These are phyloP conservation scores for Rhamnella rubrinervis DNA, from an alignment of 331 rosid genomes.

Conservation along the genomic window DNA sequence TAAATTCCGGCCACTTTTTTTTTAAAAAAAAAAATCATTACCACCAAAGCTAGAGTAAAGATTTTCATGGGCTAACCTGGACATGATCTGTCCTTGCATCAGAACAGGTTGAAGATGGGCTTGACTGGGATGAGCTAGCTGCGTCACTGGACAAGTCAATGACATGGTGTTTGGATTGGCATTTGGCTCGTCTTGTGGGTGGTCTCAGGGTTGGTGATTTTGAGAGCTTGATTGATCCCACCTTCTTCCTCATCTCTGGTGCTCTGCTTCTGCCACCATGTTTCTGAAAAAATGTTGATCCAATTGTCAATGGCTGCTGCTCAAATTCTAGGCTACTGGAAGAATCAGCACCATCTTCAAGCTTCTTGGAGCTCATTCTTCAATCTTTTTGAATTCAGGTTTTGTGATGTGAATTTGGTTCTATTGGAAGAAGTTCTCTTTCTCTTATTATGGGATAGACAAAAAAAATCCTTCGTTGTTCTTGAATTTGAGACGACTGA, in stretches of 20 bases:
- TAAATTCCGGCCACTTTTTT: background rate
- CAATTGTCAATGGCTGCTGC: constrained; percentile 25
- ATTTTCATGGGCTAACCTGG: constrained; percentile 45
- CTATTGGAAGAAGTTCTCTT: background rate
- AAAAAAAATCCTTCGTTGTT: no score
- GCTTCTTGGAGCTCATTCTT: constrained; percentile 24
- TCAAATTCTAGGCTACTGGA: constrained; percentile 20
- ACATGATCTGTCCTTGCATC: constrained; percentile 46
- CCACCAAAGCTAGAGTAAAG: constrained; percentile 5
- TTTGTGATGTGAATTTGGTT: no score
- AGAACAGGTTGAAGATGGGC: constrained; percentile 39
- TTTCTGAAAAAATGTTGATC: constrained; percentile 24
- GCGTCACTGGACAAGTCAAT: constrained; percentile 21
- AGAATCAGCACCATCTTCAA: constrained; percentile 20
- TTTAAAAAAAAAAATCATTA: constrained; percentile 7
- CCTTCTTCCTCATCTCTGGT: constrained; percentile 45
- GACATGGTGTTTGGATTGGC: constrained; percentile 24
- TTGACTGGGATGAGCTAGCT: constrained; percentile 24
- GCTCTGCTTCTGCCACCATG: constrained; percentile 18
- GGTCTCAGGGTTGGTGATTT: constrained; percentile 51
- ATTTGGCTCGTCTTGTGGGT: constrained; percentile 36
- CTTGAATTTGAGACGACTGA: no score
- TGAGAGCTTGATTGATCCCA: constrained; percentile 55
- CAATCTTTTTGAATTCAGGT: background rate
- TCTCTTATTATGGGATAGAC: no score